These are phyloP conservation scores for Sungouiozyma ichnusensis DNA, from an alignment of 805 yeast species.

Conservation along the genomic window DNA sequence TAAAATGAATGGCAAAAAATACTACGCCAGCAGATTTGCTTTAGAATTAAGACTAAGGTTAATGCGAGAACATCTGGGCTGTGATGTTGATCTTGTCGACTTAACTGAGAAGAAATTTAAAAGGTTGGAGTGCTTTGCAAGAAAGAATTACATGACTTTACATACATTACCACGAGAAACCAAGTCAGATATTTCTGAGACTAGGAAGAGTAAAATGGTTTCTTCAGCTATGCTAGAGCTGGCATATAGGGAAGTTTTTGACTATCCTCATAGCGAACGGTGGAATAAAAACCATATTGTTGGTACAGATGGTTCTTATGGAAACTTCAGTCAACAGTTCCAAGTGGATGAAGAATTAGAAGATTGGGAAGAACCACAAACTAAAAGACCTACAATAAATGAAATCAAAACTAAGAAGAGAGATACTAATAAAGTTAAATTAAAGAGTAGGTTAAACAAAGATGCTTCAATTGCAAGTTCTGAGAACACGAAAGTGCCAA, in stretches of 20 bases:
- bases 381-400: background rate
- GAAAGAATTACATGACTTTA: conserved; percentile 18
- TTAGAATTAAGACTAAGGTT: conserved; percentile 80
- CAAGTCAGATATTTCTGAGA: background rate
- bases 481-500: conserved; percentile 4
- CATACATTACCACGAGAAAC: conserved; percentile 9
- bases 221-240: conserved; percentile 66
- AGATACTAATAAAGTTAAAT: background rate
- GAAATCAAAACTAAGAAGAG: background rate
- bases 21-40: conserved; percentile 76
- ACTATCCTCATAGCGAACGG: conserved; percentile 26
- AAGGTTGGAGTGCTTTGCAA: conserved; percentile 31
- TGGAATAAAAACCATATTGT: conserved; percentile 39
- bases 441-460: no score
- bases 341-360: background rate
- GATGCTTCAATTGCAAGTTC: background rate
- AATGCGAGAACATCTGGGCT: conserved; percentile 95
- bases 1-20: conserved; percentile 73
- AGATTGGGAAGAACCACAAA: background rate
- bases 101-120: conserved; percentile 65
- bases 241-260: conserved; percentile 58
- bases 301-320: background rate
- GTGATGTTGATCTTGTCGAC: conserved; percentile 80
- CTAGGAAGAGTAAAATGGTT: conserved; percentile 10
- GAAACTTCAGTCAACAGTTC: no score